phyloP scores from a whole-genome alignment of 2,329 filamentous ascomycete species.

The Beauveria caledonica region DNA sequence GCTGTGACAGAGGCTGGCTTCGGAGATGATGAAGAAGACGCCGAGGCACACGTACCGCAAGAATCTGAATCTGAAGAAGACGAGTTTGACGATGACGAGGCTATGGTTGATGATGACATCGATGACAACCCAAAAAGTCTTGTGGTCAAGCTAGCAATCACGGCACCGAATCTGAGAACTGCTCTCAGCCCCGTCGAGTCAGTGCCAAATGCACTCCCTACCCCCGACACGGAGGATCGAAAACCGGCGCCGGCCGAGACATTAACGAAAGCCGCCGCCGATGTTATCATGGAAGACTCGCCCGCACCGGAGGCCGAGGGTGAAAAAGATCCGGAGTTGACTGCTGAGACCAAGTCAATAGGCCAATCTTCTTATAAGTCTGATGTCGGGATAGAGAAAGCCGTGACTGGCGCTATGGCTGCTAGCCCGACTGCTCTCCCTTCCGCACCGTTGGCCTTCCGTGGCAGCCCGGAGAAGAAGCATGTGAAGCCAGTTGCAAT shows the following conservation, averaged over 20 bases:
- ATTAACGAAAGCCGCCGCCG: not conserved
- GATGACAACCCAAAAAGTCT: slow-evolving; percentile 49
- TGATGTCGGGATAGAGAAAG: not conserved
- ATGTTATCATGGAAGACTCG: not conserved
- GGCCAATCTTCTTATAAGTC: not conserved
- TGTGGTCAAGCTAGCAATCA: slow-evolving; percentile 63
- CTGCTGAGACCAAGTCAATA: not conserved
- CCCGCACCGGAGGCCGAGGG: slow-evolving; percentile 1
- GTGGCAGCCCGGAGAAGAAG: slow-evolving; percentile 53
- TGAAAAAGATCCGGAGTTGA: slow-evolving; percentile 13
- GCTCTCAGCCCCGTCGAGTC: slow-evolving; percentile 19
- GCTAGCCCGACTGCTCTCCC: slow-evolving; percentile 26
- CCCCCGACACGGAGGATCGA: slow-evolving; percentile 15
- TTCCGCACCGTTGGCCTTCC: slow-evolving; percentile 46
- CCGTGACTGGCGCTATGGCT: slow-evolving; percentile 14
- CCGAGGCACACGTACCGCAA: slow-evolving; percentile 56
- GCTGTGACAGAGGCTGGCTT: slow-evolving; percentile 66
- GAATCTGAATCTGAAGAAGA: slow-evolving; percentile 55
- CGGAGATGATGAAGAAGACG: slow-evolving; percentile 66
- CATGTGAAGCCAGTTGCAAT: slow-evolving; percentile 24
- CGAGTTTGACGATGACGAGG: slow-evolving; percentile 48
- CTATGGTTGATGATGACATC: slow-evolving; percentile 46
- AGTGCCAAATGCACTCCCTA: slow-evolving; percentile 17
- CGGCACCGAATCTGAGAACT: slow-evolving; percentile 30
- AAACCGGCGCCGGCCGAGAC: not conserved